A percentile compares a stretch with the other conserved stretches of the same genome.
Conservation (phyloP, 352 stramenopile genomes). For the Phytophthora niederhauseri region DNA sequence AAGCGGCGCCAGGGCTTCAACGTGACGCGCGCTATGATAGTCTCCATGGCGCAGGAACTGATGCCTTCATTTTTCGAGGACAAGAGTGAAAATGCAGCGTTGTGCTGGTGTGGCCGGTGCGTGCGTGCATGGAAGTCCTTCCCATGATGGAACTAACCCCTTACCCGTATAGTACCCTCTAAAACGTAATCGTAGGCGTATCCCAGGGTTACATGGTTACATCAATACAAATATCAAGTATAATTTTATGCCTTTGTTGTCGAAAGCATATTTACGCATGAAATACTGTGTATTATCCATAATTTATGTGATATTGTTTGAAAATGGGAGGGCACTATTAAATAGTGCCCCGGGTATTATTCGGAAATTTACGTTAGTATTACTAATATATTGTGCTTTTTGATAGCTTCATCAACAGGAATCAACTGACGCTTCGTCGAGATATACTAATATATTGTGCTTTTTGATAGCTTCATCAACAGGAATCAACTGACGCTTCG, state of each 20-base stretch:
- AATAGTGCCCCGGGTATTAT: too few relatives aligned
- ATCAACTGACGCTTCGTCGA: background rate
- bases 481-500: background rate
- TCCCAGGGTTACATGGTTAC: too few relatives aligned
- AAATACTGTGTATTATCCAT: too few relatives aligned
- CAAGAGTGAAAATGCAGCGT: background rate
- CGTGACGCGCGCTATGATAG: background rate
- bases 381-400: background rate
- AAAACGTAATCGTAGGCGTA: too few relatives aligned
- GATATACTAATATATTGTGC: background rate
- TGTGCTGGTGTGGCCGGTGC: background rate
- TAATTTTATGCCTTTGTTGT: too few relatives aligned
- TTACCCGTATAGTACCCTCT: too few relatives aligned
- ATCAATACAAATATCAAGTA: too few relatives aligned
- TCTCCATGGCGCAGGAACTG: background rate
- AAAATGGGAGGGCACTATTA: too few relatives aligned
- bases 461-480: background rate
- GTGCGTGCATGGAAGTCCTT: background rate
- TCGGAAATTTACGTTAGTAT: too few relatives aligned
- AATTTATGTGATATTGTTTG: too few relatives aligned
- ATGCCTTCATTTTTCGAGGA: background rate
- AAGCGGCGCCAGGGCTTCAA: background rate
- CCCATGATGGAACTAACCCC: background rate
- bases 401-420: background rate
- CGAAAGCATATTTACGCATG: too few relatives aligned